Conservation (phyloP, 208 protist genomes). For the Leishmania tropica region DNA sequence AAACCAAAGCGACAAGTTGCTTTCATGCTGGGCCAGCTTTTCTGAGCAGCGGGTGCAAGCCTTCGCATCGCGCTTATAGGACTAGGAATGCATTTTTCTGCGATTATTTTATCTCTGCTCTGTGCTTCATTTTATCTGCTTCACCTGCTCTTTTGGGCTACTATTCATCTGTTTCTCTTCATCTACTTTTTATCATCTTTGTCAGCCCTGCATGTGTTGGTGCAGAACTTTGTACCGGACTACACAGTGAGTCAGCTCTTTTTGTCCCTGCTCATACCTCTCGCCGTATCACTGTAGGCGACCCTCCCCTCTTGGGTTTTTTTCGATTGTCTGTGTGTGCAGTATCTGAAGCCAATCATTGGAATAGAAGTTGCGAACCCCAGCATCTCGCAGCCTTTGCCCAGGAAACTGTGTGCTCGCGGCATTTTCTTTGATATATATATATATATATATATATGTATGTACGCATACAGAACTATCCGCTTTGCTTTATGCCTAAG, state of each 20-base stretch:
- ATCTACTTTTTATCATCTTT: background rate
- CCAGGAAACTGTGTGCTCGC: background rate
- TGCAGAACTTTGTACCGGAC: conserved; percentile 52
- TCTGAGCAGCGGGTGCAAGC: no score
- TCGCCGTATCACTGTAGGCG: background rate
- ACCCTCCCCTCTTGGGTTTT: background rate
- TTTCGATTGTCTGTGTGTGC: no score
- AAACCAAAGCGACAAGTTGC: no score
- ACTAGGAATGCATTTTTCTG: no score
- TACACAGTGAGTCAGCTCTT: no score
- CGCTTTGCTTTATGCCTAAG: background rate
- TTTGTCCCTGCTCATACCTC: background rate
- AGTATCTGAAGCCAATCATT: background rate
- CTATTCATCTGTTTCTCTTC: no score
- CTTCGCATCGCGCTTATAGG: no score
- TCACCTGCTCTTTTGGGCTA: background rate
- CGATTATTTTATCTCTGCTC: no score
- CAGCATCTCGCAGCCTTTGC: background rate
- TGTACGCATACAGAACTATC: background rate
- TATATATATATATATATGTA: background rate
- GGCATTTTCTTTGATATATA: background rate
- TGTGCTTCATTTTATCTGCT: no score
- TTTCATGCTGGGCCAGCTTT: no score
- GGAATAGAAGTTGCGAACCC: background rate
- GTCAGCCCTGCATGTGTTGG: conserved; percentile 33